A percentile compares a stretch with the other conserved stretches of the same genome.
Evolutionary conservation across 129 eudicot genomes (phyloP).

Genomic region (Deinandra increscens): DNA sequence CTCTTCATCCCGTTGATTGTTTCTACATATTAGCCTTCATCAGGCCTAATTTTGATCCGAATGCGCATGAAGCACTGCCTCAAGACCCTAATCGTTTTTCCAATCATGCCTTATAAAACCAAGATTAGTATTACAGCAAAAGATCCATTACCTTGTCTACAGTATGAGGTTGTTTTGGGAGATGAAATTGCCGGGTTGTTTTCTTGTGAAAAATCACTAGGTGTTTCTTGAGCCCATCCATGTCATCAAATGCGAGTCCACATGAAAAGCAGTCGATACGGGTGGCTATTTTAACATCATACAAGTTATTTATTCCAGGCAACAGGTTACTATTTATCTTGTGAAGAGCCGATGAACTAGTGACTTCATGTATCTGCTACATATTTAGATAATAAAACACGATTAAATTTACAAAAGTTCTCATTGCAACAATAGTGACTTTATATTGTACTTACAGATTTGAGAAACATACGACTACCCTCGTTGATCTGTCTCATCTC

Average conservation of each 20-base stretch:
- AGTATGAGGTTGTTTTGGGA: slow-evolving; percentile 4
- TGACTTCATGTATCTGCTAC: slow-evolving; percentile 19
- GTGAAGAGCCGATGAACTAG: slow-evolving; percentile 23
- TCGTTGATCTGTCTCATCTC: slow-evolving; percentile 26
- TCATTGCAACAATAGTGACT: slow-evolving; percentile 10
- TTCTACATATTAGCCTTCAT: too few relatives aligned
- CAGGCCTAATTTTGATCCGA: too few relatives aligned
- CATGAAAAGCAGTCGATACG: slow-evolving; percentile 31
- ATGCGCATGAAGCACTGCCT: too few relatives aligned
- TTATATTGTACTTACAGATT: slow-evolving; percentile 24
- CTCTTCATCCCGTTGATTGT: too few relatives aligned
- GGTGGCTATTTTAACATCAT: slow-evolving; percentile 29
- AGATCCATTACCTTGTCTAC: slow-evolving; percentile 6
- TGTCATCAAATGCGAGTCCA: slow-evolving; percentile 21
- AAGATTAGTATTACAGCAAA: neutral
- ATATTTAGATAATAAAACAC: slow-evolving; percentile 13
- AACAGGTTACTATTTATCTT: slow-evolving; percentile 21
- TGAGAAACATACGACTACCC: slow-evolving; percentile 11
- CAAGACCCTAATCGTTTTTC: too few relatives aligned
- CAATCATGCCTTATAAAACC: too few relatives aligned
- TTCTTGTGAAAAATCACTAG: slow-evolving; percentile 31
- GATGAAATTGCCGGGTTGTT: slow-evolving; percentile 31
- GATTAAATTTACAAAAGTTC: slow-evolving; percentile 8
- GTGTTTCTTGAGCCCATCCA: slow-evolving; percentile 30
- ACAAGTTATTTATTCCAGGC: slow-evolving; percentile 10